Evolutionary conservation across 768 basidiomycete genomes (phyloP).

Genomic region (Kwoniella dendrophila): DNA sequence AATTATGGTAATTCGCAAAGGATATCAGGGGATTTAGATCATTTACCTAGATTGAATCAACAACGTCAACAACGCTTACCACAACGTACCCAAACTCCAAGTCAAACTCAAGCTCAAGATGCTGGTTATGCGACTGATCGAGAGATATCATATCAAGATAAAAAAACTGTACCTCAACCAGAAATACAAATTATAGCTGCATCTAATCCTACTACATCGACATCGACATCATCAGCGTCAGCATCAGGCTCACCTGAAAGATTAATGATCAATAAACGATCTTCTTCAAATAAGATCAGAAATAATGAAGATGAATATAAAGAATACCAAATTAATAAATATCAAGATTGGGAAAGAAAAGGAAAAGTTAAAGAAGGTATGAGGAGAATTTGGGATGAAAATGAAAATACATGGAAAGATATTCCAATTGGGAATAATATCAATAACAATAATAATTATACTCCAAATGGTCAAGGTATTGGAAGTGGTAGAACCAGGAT

Average conservation of each 20-base stretch:
- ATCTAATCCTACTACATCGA: too few relatives aligned
- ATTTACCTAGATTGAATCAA: too few relatives aligned
- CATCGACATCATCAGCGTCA: too few relatives aligned
- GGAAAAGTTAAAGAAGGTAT: slow-evolving; percentile 19
- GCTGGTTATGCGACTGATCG: too few relatives aligned
- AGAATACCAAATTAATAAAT: slow-evolving; percentile 2
- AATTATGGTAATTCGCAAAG: background rate
- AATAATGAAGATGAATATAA: background rate
- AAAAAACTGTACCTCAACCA: slow-evolving; percentile 9
- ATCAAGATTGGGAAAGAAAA: slow-evolving; percentile 13
- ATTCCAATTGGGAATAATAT: slow-evolving; percentile 1
- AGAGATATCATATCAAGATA: too few relatives aligned
- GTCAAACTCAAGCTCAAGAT: background rate
- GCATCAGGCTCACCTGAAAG: too few relatives aligned
- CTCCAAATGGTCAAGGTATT: background rate
- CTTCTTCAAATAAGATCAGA: too few relatives aligned
- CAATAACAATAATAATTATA: too few relatives aligned
- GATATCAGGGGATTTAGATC: background rate
- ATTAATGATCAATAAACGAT: too few relatives aligned
- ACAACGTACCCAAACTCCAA: too few relatives aligned
- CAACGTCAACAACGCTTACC: too few relatives aligned
- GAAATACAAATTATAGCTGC: slow-evolving; percentile 7
- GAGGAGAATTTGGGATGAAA: slow-evolving; percentile 19
- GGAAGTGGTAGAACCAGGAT: slow-evolving; percentile 19
- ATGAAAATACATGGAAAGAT: slow-evolving; percentile 8